A percentile compares a stretch with the other conserved stretches of the same genome.
Evolutionary conservation across 169 alveolate genomes (phyloP).

Genomic region (Cryptosporidium muris): DNA sequence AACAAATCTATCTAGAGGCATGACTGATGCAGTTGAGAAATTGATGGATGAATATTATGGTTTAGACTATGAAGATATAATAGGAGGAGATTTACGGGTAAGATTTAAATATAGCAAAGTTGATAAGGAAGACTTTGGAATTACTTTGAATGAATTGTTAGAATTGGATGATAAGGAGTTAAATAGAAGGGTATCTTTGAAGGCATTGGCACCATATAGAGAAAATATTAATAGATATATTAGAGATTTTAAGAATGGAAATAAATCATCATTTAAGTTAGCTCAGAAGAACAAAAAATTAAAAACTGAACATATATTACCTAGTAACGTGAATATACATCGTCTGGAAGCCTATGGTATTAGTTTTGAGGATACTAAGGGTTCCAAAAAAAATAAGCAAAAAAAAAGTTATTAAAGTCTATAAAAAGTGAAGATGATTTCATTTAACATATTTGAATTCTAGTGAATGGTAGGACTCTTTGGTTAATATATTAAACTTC

Average conservation of each 20-base stretch:
- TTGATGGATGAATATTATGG: conserved; percentile 80
- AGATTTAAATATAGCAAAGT: conserved; percentile 81
- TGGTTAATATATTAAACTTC: too few species aligned
- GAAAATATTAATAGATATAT: conserved; percentile 4
- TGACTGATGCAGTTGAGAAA: conserved; percentile 53
- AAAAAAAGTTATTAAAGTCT: too few species aligned
- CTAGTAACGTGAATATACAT: conserved; percentile 20
- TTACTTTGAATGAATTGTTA: conserved; percentile 80
- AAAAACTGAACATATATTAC: neutral
- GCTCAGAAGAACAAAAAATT: conserved; percentile 4
- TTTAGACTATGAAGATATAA: conserved; percentile 81
- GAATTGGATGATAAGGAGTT: conserved; percentile 78
- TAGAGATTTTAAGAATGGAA: conserved; percentile 1
- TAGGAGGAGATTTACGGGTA: conserved; percentile 79
- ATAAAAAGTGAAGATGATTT: too few species aligned
- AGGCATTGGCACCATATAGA: conserved; percentile 79
- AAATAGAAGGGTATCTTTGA: conserved; percentile 77
- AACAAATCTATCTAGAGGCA: neutral
- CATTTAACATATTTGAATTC: too few species aligned
- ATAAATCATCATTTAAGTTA: neutral
- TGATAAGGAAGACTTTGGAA: conserved; percentile 76
- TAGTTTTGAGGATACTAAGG: neutral
- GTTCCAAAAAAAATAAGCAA: neutral
- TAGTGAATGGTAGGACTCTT: too few species aligned
- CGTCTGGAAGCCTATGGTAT: conserved; percentile 45